Evolutionary conservation across 352 stramenopile species (phyloP), one percentile per base, ranked within the genome.

Genomic region (Pythium sp.): DNA sequence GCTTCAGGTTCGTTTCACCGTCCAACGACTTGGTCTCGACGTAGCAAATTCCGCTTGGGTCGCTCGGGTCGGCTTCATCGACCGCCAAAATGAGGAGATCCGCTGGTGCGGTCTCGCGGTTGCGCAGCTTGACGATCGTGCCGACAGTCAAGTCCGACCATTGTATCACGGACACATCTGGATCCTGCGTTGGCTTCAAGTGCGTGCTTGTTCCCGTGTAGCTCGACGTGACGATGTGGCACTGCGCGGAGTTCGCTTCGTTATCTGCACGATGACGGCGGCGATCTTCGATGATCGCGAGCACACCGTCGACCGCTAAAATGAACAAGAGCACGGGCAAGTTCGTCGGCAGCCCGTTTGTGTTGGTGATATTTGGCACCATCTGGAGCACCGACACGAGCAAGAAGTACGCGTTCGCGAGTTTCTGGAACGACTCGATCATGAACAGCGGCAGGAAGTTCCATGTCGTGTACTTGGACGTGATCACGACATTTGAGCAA

Each of bases 371-470:
- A 9, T 55, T 69, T 26, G 73, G 78, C 65, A 97, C 86, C 24
- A 72, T 86, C 69, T 97, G 87, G 9, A 98, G 73, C 30, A 91
- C 74, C 7, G 89, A 96, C 15, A 98, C 89, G 20, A 97, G 74
- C 9, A 98, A 70, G 63, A 98, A 98, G 71, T 98, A 98, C 24
- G 92, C 84, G 68, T 98, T 98, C 54, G 93, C 93, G 56, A 97
- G 75, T 65, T 91, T 93, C 22, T 75, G 72, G 72, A 95, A 95
- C 9, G 75, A 86, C 68, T 98, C 90, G 69, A 92, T 73, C 58
- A 98, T 80, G 54, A 97, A 97, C 5, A 89, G 79, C 53, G 92
- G 92, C 36, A 98, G 51, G 65, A 98, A 98, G 69, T 87, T 96
- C 74, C 80, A 95, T 20, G 73, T 71, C 67, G 90, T 95, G 79